Base-by-base conservation (phyloP, 257 asterid genomes). In the Nemophila menziesii region DNA sequence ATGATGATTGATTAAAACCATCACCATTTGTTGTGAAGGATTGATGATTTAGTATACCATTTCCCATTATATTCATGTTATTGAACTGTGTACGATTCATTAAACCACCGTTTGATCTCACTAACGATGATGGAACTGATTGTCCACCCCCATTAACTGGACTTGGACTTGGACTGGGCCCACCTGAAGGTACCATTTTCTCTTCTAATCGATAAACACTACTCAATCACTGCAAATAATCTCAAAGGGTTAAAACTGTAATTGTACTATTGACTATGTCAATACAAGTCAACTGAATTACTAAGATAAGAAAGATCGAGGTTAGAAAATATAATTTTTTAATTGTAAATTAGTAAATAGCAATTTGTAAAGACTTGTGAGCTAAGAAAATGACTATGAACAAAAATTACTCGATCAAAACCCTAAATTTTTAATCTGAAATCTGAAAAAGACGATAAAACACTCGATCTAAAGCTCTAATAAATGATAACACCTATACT, bases 151-250 rank as follows among this genome's bases (percentile, higher is more conserved):
- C 89, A 42, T 43, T 79, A 3, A 85, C 92, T 4, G 76, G 41
- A 5, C 93, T 74, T 45, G 82, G 78, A 61, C 98, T 96, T 42
- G 74, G 78, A n/a, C n/a, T n/a, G n/a, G n/a, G n/a, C n/a, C n/a
- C n/a, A n/a, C n/a, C n/a, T n/a, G n/a, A n/a, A 17, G 90, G 94
- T 64, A 80, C 76, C 96, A 86, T 82, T 33, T 60, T 63, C 54
- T 22, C 23, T 43, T 16, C 12, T 29, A 52, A 63, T 36, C 5
- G 26, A 46, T 26, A 49, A 51, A 46, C 51, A 53, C 20, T 22
- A 43, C 20, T 36, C 16, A 57, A 46, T 44, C 48, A 64, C 77
- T 66, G 77, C 74, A 60, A 27, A 39, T 47, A 43, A 49, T 41
- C 61, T 54, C 15, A 18, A 2, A 17, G 20, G 20, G 46, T 15